Base-by-base conservation (phyloP, 2,329 filamentous ascomycete genomes). In the Pleomassaria siparia region DNA sequence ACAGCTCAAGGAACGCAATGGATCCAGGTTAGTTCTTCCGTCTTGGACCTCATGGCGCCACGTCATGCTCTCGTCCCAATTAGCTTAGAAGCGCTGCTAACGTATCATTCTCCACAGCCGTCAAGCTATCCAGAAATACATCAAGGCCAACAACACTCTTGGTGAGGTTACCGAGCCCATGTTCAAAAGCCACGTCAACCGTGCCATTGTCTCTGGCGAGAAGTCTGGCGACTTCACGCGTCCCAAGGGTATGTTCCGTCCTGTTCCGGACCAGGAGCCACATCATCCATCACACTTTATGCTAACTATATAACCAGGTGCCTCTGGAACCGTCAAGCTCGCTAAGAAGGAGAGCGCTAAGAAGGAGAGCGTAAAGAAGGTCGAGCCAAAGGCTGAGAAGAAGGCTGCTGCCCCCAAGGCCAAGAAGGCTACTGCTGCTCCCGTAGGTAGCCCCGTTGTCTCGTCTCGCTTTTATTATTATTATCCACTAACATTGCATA, bases 261-360 rank as follows among this genome's bases (percentile, higher is more conserved):
- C 41, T 15, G 33, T 48, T 43, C 43, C 45, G 42, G 30, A 33
- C 32, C 30, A 12, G 10, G n/a, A 28, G 13, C 24, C 36, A 9
- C 16, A n/a, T n/a, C n/a, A n/a, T n/a, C n/a, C n/a, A n/a, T n/a
- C n/a, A n/a, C n/a, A n/a, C n/a, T n/a, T n/a, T n/a, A 20, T 42
- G 42, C 56, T 64, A 49, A 72, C 71, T 65, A 49, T 47, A 30
- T 24, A 43, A 49, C 43, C 50, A 91, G 87, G 88, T 64, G 81
- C 89, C 50, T 96, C 91, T 55, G 91, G 91, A 51, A 88, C 89
- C 59, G 90, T 94, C 74, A 96, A 96, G 86, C 86, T 96, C 51
- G 87, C 87, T 50, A 92, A 92, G 85, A 91, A 90, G 79, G 80
- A 82, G 46, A 60, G 62, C 25, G 48, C 56, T 22, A 58, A 59